Base-by-base conservation (phyloP, 2,329 filamentous ascomycete species). In the Xylariaceae sp. region DNA sequence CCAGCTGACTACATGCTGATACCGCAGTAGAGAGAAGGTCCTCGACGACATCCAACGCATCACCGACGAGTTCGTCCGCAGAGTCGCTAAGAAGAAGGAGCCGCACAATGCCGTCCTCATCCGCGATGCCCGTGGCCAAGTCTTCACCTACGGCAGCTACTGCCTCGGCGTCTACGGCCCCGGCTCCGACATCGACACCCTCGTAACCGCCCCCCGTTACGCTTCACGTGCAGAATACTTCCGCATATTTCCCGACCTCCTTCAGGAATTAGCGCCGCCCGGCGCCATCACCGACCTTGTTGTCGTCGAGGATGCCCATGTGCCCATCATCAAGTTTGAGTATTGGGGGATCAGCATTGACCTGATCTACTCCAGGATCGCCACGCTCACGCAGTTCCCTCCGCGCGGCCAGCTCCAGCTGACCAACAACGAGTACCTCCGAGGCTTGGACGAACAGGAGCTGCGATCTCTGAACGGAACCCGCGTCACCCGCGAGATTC, bases 241-340 rank as follows among this genome's bases (percentile, higher is more conserved):
- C 73, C 75, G 87, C 45, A 77, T 87, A 61, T 96, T 96, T 60
- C 91, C 91, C n/a, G 75, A 81, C 17, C 73, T 95, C 42, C 81
- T 99, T 43, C 74, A 86, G 59, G 78, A 85, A 58, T 86, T 94
- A 80, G 84, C 89, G 1, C 82, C 87, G 9, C 74, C 82, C 35
- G 87, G 85, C n/a, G 79, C 90, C 51, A 89, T 97, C 60, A 86
- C 87, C 52, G 89, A 95, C 65, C 77, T 96, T 62, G 86, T 89
- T 2, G 82, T 87, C 0, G 94, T 99, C 35, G 86, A 86, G 42
- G 92, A 95, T 63, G 90, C 92, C 4, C 95, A 89, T 63, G 92
- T 97, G 7, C 94, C 94, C 42, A 95, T 99, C 66, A 97, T 99
- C 75, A 97, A 96, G 68, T 89, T 97, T 63, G 89, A 95, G 66